Evolutionary conservation across 2,329 filamentous ascomycete species (phyloP), one percentile per base, ranked within the genome.

Genomic region (Calonectria leucothoes): DNA sequence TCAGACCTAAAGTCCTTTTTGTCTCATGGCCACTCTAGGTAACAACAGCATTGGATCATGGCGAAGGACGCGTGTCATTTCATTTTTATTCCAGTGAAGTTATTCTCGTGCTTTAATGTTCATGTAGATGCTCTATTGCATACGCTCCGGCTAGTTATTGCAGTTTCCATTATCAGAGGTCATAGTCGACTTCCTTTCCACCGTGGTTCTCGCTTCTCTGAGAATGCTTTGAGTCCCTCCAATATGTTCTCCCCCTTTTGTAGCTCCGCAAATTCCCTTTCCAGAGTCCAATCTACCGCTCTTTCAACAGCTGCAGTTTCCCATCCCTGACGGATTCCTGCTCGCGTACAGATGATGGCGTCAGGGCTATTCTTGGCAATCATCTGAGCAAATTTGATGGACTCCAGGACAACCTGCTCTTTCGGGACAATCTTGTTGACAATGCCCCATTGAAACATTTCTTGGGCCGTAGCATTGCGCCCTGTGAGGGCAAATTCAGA

Each of bases 211-310:
- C 92, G 87, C 87, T 92, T 94, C 87, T 94, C 93, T 11, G 92
- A 90, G 84, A 95, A 95, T 63, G 93, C 93, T 82, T 81, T 87
- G 25, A 95, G 85, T 0, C 93, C 94, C 84, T 95, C 93, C 49
- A 88, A 88, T 81, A 94, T 91, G 83, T 95, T 95, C 77, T 93
- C 91, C 0, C 90, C 92, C 11, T 86, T 87, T 76, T 91, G 86
- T 55, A 95, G 86, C 75, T 87, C 86, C 42, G 86, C 86, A 78
- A 89, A 91, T 87, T 91, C 90, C 4, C 51, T 74, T 31, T 70
- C 71, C 20, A 78, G 48, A 17, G 73, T 76, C 87, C 87, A 71
- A 90, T 88, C 42, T 85, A 85, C 72, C 91, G 82, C 77, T 89
- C 79, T 68, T 84, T 92, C 74, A 89, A 88, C 81, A 92, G 91